phyloP scores from a whole-genome alignment of 371 early-diverging fungal genomes.

The Syncephalastrum contaminatum region DNA sequence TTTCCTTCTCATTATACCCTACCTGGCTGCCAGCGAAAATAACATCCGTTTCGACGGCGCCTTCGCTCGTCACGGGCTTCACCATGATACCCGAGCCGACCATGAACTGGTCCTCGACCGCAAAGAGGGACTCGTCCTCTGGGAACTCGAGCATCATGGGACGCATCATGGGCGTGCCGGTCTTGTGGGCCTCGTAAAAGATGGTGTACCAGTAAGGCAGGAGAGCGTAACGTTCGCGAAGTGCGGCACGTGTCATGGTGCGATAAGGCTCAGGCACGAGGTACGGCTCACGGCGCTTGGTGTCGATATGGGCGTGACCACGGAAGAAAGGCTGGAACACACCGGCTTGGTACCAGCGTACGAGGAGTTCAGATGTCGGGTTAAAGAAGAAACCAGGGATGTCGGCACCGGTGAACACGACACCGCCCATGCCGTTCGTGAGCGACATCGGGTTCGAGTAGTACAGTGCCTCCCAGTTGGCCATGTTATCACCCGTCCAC shows the following conservation, averaged over 20 bases:
- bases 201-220: constrained; percentile 85
- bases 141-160: constrained; percentile 84
- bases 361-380: constrained; percentile 75
- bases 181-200: constrained; percentile 66
- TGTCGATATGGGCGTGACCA: constrained; percentile 92
- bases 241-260: constrained; percentile 63
- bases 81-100: constrained; percentile 76
- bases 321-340: constrained; percentile 92
- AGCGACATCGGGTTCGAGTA: constrained; percentile 82
- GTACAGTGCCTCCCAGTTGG: constrained; percentile 79
- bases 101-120: constrained; percentile 83
- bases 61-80: constrained; percentile 69
- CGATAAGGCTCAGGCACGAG: constrained; percentile 83
- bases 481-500: constrained; percentile 93
- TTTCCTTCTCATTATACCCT: neutral
- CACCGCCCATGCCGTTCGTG: constrained; percentile 70
- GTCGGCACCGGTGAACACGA: constrained; percentile 86
- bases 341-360: constrained; percentile 92
- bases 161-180: constrained; percentile 79
- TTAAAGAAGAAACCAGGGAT: constrained; percentile 93
- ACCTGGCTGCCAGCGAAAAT: constrained; percentile 66
- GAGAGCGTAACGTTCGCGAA: constrained; percentile 75
- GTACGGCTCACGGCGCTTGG: constrained; percentile 97
- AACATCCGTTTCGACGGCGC: constrained; percentile 52
- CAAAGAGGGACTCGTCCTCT: constrained; percentile 68